Base-by-base conservation (phyloP, 108 stramenopile species). In the Stephanodiscus minutulus region DNA sequence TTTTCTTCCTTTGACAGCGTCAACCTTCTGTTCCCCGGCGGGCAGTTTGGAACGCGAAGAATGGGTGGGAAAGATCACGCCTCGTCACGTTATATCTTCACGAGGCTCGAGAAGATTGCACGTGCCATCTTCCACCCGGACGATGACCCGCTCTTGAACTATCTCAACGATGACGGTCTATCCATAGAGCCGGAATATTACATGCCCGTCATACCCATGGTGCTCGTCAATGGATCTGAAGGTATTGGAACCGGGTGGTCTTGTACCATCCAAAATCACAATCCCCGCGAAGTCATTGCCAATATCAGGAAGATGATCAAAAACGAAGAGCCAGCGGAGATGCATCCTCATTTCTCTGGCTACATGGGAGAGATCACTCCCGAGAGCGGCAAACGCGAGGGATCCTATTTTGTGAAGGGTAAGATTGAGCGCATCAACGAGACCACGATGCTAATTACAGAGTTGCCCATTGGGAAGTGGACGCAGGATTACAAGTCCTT, bases 201-300 rank as follows among this genome's bases (percentile, higher is more conserved):
- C 76, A 87, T 97, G 68, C 98, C 96, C 7, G 90, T 97, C 31
- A 88, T 98, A 31, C 97, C 95, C 0, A 90, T 96, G 85, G 74
- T 92, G 8, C 79, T 95, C 6, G 91, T 95, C 4, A 95, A 95
- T 62, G 91, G 94, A 27, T 80, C 86, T 2, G 97, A 98, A 41
- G 99, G 99, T 58, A 99, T 99, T 66, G 99, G 99, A 27, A 99
- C 99, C 5, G 99, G 99, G 11, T 99, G 96, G 92, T 94, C 93
- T 21, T 84, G 94, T 2, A 82, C 66, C 33, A 83, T 92, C 33
- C 85, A 75, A 22, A 92, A 89, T 57, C 95, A 96, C 74, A 60
- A 86, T 64, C 97, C 98, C 1, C 84, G 94, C 8, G 92, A 95
- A 9, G 81, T 99, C 62, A 97, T 99, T 69, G 67, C 67, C 37